Evolutionary conservation across 192 early-diverging fungal genomes (phyloP).

Genomic region (Thamnidium elegans): DNA sequence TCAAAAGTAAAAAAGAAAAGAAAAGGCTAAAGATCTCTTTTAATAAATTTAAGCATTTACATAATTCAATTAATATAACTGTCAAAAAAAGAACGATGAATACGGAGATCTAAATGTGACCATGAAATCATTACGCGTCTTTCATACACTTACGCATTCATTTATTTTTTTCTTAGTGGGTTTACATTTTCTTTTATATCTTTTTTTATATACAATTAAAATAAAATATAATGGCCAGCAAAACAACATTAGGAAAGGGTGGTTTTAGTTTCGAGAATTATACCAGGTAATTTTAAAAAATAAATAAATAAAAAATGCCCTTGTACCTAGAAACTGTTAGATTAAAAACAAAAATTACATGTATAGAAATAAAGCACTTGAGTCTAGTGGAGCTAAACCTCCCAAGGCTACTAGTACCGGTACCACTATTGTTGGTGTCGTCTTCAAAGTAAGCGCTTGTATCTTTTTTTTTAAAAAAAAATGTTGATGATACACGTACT

Average conservation of each 20-base stretch:
- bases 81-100: too few relatives aligned
- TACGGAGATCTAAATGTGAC: too few relatives aligned
- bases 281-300: slow-evolving; percentile 52
- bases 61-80: too few relatives aligned
- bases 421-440: slow-evolving; percentile 93
- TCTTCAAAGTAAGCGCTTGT: slow-evolving; percentile 71
- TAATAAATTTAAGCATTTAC: too few relatives aligned
- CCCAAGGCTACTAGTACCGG: slow-evolving; percentile 92
- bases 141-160: too few relatives aligned
- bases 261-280: slow-evolving; percentile 91
- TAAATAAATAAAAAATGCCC: neutral
- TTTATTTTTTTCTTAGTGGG: neutral
- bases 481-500: neutral
- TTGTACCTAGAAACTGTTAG: neutral
- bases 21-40: too few relatives aligned
- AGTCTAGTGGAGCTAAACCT: slow-evolving; percentile 69
- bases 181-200: neutral
- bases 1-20: neutral
- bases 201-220: slow-evolving; percentile 5
- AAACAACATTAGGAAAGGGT: slow-evolving; percentile 46
- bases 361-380: slow-evolving; percentile 72
- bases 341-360: neutral
- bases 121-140: too few relatives aligned
- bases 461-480: too few relatives aligned
- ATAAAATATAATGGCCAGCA: slow-evolving; percentile 51